phyloP scores from a whole-genome alignment of 1,139 yeast species.

The Yamadazyma taylorii region DNA sequence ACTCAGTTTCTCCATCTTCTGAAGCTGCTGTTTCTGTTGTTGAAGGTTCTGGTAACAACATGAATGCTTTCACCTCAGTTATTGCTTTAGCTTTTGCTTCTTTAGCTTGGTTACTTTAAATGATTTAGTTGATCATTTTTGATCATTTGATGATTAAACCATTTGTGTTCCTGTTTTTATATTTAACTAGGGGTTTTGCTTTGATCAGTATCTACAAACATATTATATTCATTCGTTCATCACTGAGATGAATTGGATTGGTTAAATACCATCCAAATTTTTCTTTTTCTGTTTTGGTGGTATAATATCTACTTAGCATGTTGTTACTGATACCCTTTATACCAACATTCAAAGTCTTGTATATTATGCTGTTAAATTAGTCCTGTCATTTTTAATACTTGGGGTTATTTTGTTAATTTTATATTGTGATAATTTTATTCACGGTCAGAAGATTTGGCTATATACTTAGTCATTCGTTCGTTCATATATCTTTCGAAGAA shows the following conservation, averaged over 20 bases:
- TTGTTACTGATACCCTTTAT: neutral
- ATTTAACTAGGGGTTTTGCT: neutral
- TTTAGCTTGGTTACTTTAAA: constrained; percentile 15
- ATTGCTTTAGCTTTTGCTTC: constrained; percentile 16
- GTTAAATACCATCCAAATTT: no score
- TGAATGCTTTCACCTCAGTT: constrained; percentile 23
- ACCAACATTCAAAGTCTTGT: constrained; percentile 1
- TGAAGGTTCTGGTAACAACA: constrained; percentile 25
- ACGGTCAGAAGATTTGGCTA: no score
- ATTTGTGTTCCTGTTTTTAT: neutral
- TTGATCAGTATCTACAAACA: neutral
- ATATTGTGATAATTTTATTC: no score
- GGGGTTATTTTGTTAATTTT: no score
- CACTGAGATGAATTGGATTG: neutral
- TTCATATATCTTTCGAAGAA: neutral
- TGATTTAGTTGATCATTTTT: neutral
- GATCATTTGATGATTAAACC: no score
- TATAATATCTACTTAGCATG: neutral
- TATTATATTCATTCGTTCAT: neutral
- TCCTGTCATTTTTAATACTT: no score
- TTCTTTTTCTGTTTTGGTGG: no score
- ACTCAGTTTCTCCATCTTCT: constrained; percentile 22
- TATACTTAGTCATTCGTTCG: constrained; percentile 2
- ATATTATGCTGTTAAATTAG: neutral
- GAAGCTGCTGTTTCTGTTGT: constrained; percentile 19